phyloP scores from a whole-genome alignment of 345 rosid genomes.

The Gynandropsis gynandra region DNA sequence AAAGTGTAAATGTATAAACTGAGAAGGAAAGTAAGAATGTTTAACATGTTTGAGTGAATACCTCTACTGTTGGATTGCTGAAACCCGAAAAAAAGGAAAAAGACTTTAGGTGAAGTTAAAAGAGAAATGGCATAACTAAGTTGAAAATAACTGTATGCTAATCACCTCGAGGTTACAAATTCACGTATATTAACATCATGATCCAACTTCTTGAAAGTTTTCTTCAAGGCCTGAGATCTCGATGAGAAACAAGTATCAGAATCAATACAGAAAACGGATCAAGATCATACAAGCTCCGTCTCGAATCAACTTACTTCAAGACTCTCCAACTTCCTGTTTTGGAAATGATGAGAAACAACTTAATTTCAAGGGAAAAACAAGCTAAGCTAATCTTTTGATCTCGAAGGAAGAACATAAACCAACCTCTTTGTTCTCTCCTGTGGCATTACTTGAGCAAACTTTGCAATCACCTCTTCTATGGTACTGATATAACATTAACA shows the following conservation, averaged over 20 bases:
- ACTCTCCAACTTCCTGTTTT: constrained; percentile 74
- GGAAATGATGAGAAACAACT: constrained; percentile 11
- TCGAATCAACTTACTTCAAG: constrained; percentile 66
- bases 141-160: background rate
- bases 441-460: constrained; percentile 56
- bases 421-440: constrained; percentile 82
- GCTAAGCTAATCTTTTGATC: no score
- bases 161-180: constrained; percentile 56
- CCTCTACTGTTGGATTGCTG: constrained; percentile 73
- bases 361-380: no score
- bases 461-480: constrained; percentile 63
- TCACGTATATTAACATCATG: constrained; percentile 79
- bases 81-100: no score
- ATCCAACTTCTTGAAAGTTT: constrained; percentile 86
- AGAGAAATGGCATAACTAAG: no score
- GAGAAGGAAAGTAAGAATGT: background rate
- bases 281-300: constrained; percentile 6
- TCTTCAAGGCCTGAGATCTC: constrained; percentile 67
- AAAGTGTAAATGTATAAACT: no score
- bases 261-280: constrained; percentile 7
- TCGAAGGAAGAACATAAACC: constrained; percentile 5
- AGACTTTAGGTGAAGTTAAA: constrained; percentile 21
- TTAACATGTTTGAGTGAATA: constrained; percentile 19
- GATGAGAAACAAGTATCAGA: constrained; percentile 25
- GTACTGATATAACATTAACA: constrained; percentile 33